Base-by-base conservation (phyloP, 2,329 filamentous ascomycete genomes). In the Fusarium gaditjirri region DNA sequence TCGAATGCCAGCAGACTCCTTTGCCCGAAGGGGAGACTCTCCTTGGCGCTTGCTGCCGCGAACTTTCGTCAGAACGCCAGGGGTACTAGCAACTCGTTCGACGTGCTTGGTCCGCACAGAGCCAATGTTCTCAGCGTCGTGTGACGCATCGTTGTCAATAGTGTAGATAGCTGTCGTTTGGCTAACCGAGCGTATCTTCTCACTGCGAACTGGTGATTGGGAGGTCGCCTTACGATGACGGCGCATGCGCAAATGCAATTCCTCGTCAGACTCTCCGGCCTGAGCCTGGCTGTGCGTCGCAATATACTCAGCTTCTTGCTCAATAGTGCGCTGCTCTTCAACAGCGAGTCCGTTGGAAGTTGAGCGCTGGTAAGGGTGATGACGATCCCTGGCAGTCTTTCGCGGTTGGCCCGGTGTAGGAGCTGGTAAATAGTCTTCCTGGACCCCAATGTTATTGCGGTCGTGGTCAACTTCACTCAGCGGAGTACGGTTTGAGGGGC, bases 381-480 rank as follows among this genome's bases (percentile, higher is more conserved):
- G 92, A 31, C 92, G 90, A 76, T 95, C 94, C 62, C 94, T 91
- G 72, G 91, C 92, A 21, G 92, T 93, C 86, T 99, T 98, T 70
- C 96, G 91, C 33, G 96, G 96, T 81, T 99, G 96, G 5, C 96
- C 96, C 1, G 96, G 96, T 8, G 96, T 99, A 6, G 96, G 96
- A 1, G 95, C 95, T 6, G 96, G 96, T 9, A 99, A 88, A 76
- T 97, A 97, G 79, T 98, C 95, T 72, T 98, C 94, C 78, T 93
- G 89, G n/a, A 90, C 87, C 54, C 89, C 88, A 72, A 89, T 86
- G 74, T 89, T 90, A 78, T 86, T 88, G 77, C 87, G 84, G 75
- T 98, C 97, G 72, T 93, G 90, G 77, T 97, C 94, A 70, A 99
- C 93, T 82, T 99, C 96, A 59, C 95, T 95, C n/a, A 99, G 89